A percentile compares a stretch with the other conserved stretches of the same genome.
Evolutionary conservation across 441 rosid species (phyloP).

Genomic region (Pelargonium myrrhifolium): DNA sequence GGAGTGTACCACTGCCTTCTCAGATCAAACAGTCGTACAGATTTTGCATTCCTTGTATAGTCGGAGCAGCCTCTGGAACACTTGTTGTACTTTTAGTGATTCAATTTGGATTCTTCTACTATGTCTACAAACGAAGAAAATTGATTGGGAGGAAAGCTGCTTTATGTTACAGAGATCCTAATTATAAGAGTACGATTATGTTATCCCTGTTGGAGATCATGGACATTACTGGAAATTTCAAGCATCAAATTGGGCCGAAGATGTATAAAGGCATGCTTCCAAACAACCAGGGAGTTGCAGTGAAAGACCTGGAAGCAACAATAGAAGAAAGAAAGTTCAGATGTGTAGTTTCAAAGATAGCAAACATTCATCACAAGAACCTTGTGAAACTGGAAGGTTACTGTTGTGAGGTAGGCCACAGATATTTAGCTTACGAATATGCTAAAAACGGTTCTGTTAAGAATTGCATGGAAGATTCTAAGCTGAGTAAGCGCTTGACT

Average conservation of each 20-base stretch:
- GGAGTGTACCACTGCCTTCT: constrained; percentile 22
- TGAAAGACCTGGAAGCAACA: constrained; percentile 44
- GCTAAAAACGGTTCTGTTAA: constrained; percentile 51
- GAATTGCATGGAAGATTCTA: constrained; percentile 45
- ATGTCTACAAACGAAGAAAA: constrained; percentile 42
- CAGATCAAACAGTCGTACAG: constrained; percentile 20
- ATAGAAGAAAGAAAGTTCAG: constrained; percentile 62
- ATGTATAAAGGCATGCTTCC: constrained; percentile 56
- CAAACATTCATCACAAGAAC: constrained; percentile 71
- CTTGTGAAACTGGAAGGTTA: constrained; percentile 65
- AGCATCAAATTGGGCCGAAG: constrained; percentile 43
- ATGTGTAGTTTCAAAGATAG: constrained; percentile 51
- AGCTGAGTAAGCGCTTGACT: constrained; percentile 40
- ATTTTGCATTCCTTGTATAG: constrained; percentile 49
- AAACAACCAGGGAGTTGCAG: constrained; percentile 40
- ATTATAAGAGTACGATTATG: constrained; percentile 48
- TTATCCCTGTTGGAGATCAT: constrained; percentile 54
- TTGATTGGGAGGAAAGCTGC: constrained; percentile 35
- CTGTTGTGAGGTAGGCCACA: constrained; percentile 49
- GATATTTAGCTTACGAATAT: constrained; percentile 60
- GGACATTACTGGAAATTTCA: constrained; percentile 55
- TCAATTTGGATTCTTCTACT: constrained; percentile 46
- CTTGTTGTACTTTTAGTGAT: constrained; percentile 35
- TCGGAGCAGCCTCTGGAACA: constrained; percentile 50
- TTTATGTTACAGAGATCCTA: constrained; percentile 27